phyloP scores from a whole-genome alignment of 2,329 filamentous ascomycete genomes.

The Colletotrichum agaves region DNA sequence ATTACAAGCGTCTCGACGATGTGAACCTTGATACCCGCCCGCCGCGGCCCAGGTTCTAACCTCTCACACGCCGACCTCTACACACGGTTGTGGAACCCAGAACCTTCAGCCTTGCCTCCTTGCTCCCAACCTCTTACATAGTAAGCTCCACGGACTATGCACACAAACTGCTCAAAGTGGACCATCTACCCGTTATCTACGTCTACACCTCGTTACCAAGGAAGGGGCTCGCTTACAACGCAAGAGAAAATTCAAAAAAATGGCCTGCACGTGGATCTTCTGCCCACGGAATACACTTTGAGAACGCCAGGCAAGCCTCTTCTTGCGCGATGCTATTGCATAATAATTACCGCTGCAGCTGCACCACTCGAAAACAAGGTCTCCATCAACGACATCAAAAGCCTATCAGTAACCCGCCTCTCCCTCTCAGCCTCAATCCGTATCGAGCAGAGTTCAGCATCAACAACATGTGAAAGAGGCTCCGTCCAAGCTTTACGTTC shows the following conservation, averaged over 20 bases:
- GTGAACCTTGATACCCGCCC: slow-evolving; percentile 27
- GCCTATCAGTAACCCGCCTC: slow-evolving; percentile 1
- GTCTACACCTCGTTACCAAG: neutral
- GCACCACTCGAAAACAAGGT: neutral
- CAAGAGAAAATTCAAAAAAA: slow-evolving; percentile 18
- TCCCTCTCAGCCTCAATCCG: neutral
- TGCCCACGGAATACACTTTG: slow-evolving; percentile 20
- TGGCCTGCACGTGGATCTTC: slow-evolving; percentile 32
- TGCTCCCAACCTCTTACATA: slow-evolving; percentile 17
- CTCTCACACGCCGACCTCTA: slow-evolving; percentile 12
- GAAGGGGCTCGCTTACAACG: slow-evolving; percentile 13
- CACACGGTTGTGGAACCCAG: slow-evolving; percentile 21
- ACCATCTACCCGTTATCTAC: slow-evolving; percentile 28
- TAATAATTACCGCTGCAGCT: slow-evolving; percentile 12
- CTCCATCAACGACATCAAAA: slow-evolving; percentile 11
- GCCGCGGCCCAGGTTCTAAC: neutral
- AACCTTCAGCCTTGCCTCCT: slow-evolving; percentile 34
- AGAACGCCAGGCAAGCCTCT: slow-evolving; percentile 1
- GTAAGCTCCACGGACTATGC: slow-evolving; percentile 9
- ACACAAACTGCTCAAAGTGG: slow-evolving; percentile 34
- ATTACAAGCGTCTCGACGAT: slow-evolving; percentile 11
- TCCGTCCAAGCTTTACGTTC: slow-evolving; percentile 4
- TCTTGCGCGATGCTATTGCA: slow-evolving; percentile 13
- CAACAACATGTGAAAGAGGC: slow-evolving; percentile 29
- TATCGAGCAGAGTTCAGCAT: slow-evolving; percentile 3